Percentiles rank a stretch among this genome's conserved stretches.
Evolutionary conservation across 2,329 filamentous ascomycete genomes (phyloP).

Genomic region (Sarocladium oryzae): DNA sequence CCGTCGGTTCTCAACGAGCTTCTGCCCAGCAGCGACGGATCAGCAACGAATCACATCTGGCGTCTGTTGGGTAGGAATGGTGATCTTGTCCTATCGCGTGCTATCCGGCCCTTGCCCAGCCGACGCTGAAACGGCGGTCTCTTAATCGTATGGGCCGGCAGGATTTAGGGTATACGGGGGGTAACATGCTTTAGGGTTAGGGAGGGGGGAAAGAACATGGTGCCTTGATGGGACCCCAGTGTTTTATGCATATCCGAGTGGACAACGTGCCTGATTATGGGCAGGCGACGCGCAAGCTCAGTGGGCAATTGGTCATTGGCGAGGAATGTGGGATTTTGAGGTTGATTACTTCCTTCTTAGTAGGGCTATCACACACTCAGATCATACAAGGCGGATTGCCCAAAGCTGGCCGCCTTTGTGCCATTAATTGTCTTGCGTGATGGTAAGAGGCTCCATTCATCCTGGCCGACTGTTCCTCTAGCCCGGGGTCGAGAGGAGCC

Average conservation of each 20-base stretch:
- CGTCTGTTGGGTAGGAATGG: neutral
- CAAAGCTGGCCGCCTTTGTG: too few species aligned
- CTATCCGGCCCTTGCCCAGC: neutral
- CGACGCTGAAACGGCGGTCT: slow-evolving; percentile 5
- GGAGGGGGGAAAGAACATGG: neutral
- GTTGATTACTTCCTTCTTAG: too few species aligned
- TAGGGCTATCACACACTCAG: too few species aligned
- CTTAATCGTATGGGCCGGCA: neutral
- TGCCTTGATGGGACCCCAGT: neutral
- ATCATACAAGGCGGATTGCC: too few species aligned
- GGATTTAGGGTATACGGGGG: neutral
- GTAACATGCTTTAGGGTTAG: too few species aligned
- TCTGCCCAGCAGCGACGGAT: neutral
- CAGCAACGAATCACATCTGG: neutral
- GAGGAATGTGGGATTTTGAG: neutral
- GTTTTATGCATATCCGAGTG: slow-evolving; percentile 7
- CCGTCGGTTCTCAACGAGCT: neutral
- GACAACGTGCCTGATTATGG: neutral
- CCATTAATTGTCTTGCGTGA: too few species aligned
- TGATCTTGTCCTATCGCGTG: slow-evolving; percentile 5
- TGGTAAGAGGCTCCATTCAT: too few species aligned
- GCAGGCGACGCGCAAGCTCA: slow-evolving; percentile 6
- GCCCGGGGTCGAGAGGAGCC: too few species aligned
- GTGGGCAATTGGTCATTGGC: neutral
- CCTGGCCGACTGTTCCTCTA: too few species aligned